A percentile compares a stretch with the other conserved stretches of the same genome.
Conservation (phyloP, 2,329 filamentous ascomycete genomes). For the Colletotrichum phormii region DNA sequence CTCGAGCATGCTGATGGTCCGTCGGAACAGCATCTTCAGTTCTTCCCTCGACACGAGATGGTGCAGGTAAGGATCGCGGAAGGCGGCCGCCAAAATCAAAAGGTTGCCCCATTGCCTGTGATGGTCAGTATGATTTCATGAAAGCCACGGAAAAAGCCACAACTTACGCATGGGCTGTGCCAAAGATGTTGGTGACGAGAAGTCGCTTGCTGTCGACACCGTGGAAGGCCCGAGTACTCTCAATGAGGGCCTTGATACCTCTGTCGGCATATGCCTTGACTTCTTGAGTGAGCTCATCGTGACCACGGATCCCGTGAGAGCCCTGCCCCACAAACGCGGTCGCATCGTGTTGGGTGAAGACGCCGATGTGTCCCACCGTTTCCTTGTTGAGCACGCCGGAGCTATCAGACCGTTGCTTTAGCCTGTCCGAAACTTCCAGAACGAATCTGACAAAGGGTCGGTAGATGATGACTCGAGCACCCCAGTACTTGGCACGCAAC, state of each 20-base stretch:
- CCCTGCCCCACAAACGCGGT: not conserved
- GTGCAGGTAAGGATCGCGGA: conserved; percentile 72
- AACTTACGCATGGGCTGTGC: conserved; percentile 94
- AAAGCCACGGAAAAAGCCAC: too few species aligned
- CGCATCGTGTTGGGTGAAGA: conserved; percentile 39
- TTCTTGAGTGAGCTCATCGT: conserved; percentile 9
- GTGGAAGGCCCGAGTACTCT: conserved; percentile 87
- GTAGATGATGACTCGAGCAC: conserved; percentile 89
- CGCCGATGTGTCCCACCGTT: conserved; percentile 49
- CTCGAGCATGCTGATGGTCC: conserved; percentile 82
- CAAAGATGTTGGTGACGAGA: conserved; percentile 95
- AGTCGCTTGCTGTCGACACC: conserved; percentile 72
- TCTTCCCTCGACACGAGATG: conserved; percentile 66
- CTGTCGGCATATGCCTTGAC: conserved; percentile 62
- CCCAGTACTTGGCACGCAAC: conserved; percentile 93
- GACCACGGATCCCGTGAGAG: conserved; percentile 42
- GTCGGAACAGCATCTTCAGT: conserved; percentile 72
- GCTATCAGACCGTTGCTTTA: conserved; percentile 41
- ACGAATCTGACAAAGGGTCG: conserved; percentile 77
- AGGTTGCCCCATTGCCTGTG: conserved; percentile 95
- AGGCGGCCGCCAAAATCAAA: conserved; percentile 87
- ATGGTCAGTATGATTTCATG: not conserved
- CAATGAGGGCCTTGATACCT: conserved; percentile 80
- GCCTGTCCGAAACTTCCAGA: conserved; percentile 59
- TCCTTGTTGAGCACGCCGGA: conserved; percentile 42